phyloP scores from a whole-genome alignment of 306 rosid species.

The Crataegus laevigata region DNA sequence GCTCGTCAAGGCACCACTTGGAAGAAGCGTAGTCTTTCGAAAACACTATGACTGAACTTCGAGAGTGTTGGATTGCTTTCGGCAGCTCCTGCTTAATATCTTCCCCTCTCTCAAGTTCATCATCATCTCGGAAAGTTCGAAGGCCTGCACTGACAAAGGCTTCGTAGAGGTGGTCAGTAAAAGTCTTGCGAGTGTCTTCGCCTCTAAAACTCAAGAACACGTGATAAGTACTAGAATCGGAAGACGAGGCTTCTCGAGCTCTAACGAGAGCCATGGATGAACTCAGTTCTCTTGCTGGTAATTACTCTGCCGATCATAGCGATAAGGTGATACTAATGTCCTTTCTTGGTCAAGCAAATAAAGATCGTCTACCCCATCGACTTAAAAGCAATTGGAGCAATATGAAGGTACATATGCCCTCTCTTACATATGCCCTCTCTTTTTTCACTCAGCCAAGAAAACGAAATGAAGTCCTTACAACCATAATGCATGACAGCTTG shows the following conservation, averaged over 20 bases:
- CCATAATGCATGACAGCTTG: too few species aligned
- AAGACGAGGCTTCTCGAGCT: neutral
- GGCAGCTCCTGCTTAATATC: neutral
- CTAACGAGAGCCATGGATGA: neutral
- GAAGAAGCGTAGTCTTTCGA: neutral
- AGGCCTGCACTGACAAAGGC: neutral
- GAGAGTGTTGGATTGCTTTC: neutral
- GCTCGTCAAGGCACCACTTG: neutral
- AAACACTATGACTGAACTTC: neutral
- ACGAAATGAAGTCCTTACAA: too few species aligned
- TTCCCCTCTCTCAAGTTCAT: neutral
- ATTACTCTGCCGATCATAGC: too few species aligned
- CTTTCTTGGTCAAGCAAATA: too few species aligned
- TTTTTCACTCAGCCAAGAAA: too few species aligned
- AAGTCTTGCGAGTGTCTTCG: neutral
- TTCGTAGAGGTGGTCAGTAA: neutral
- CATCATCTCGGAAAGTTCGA: neutral
- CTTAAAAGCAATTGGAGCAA: too few species aligned
- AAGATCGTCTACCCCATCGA: too few species aligned
- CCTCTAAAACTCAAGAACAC: conserved; percentile 8
- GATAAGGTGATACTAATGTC: too few species aligned
- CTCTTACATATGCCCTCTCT: too few species aligned
- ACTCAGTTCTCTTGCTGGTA: neutral
- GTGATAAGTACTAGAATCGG: neutral
- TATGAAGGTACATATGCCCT: too few species aligned